Base-by-base conservation (phyloP, 768 basidiomycete genomes). In the Pleurotus tuoliensis region DNA sequence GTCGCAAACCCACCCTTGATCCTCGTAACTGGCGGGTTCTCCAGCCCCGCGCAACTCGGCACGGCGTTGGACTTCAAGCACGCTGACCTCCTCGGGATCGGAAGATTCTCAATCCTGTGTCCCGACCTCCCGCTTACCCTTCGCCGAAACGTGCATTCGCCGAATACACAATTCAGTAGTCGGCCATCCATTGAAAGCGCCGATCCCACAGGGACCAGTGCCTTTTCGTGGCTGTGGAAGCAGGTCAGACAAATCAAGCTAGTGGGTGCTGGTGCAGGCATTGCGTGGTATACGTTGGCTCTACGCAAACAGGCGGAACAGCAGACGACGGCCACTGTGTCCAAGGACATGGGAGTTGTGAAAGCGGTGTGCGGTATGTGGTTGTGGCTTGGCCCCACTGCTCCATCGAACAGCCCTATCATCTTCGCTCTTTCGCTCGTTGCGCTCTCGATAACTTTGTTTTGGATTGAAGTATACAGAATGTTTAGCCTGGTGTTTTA, bases 1-100 rank as follows among this genome's bases (percentile, higher is more conserved):
- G 54, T 72, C 1, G 53, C 63, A 6, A 64, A 68, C 1, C 63
- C 68, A 2, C 90, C 92, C 1, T 73, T 88, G 5, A 75, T 94
- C 60, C 73, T 94, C 25, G 80, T 95, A 24, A 94, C 93, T 0
- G 93, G 93, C 25, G 92, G 91, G 20, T 79, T 96, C 40, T 74
- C 79, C 20, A 82, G 86, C 0, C 80, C 82, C 13, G 69, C 76
- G 0, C 76, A 82, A 27, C 73, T 94, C 39, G 68, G 75, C 9
- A 66, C 71, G 13, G 88, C 81, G 1, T 75, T 92, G 13, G 60
- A 64, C 0, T 70, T 78, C 7, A 70, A 69, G 4, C 82, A 92
- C 57, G 81, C 91, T 0, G 79, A 95, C 67, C 74, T 94, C 20
- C 73, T 93, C 30, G 94, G 94, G 0, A 74, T 95, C 15, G 94